Evolutionary conservation across 495 filamentous ascomycete genomes (phyloP).

Genomic region (Talaromyces proteolyticus): DNA sequence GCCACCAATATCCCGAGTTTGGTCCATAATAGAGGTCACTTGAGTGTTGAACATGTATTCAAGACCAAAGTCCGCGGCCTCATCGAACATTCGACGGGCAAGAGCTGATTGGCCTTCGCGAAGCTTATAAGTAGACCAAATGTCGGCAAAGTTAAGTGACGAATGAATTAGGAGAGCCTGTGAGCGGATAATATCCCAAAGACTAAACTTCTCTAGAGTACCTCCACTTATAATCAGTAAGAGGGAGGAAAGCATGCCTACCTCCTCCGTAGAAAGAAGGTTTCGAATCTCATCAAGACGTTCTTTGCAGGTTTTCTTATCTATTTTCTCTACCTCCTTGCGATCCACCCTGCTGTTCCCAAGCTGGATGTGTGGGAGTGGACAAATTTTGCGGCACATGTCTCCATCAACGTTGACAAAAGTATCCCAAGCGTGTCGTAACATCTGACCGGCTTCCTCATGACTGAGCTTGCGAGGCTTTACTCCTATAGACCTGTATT

Average conservation of each 20-base stretch:
- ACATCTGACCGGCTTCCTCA: constrained; percentile 13
- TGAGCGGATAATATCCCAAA: constrained; percentile 21
- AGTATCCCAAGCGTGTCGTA: constrained; percentile 4
- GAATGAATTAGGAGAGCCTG: constrained; percentile 14
- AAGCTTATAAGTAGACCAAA: constrained; percentile 18
- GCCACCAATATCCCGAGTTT: not conserved
- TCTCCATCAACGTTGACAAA: constrained; percentile 21
- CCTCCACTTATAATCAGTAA: constrained; percentile 14
- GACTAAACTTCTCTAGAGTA: constrained; percentile 16
- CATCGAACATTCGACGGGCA: constrained; percentile 18
- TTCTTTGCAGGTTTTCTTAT: constrained; percentile 14
- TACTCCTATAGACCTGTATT: not conserved
- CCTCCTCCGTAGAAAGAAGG: constrained; percentile 13
- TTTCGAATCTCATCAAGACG: constrained; percentile 14
- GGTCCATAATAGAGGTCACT: constrained; percentile 13
- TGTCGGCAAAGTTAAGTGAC: constrained; percentile 3
- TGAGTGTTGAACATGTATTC: constrained; percentile 18
- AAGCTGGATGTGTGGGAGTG: constrained; percentile 13
- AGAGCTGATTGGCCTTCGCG: constrained; percentile 20
- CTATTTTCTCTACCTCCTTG: constrained; percentile 12
- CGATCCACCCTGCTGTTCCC: constrained; percentile 11
- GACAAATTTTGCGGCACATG: constrained; percentile 13
- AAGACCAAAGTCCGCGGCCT: constrained; percentile 13
- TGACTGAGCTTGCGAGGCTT: constrained; percentile 4
- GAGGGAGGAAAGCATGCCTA: constrained; percentile 12